A percentile compares a stretch with the other conserved stretches of the same genome.
phyloP scores from a whole-genome alignment of 1,284 basidiomycete species.

The Ganoderma lucidum region DNA sequence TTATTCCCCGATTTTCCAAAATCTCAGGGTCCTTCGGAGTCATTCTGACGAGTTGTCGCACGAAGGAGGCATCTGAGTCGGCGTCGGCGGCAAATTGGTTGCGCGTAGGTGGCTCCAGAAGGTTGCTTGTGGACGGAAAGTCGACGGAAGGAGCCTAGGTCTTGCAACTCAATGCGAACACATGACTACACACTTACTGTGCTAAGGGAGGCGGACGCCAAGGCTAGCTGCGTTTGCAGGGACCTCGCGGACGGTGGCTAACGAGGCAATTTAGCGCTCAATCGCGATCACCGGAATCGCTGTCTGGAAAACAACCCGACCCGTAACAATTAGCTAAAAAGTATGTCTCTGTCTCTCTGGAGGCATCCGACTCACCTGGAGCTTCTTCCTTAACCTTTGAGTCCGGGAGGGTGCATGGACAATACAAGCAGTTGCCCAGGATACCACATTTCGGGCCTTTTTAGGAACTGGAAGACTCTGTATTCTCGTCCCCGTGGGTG shows the following conservation, averaged over 20 bases:
- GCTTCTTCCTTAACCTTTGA: neutral
- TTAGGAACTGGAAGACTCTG: neutral
- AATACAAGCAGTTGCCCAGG: neutral
- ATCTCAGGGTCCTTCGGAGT: conserved; percentile 1
- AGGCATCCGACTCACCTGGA: neutral
- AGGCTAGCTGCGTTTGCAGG: neutral
- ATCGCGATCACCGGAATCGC: conserved; percentile 1
- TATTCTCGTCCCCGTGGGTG: neutral
- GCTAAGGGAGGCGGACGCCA: neutral
- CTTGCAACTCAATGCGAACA: neutral
- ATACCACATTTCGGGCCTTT: neutral
- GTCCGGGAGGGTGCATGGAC: neutral
- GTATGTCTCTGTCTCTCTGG: too few species aligned
- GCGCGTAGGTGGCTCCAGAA: neutral
- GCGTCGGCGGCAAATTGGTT: conserved; percentile 3
- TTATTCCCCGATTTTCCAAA: too few species aligned
- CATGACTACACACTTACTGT: neutral
- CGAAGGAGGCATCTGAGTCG: neutral
- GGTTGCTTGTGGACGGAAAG: neutral
- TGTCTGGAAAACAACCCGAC: neutral
- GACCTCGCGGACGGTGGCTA: conserved; percentile 1
- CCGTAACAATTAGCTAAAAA: neutral
- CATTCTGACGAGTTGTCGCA: neutral
- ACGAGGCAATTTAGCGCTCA: neutral
- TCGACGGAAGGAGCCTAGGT: neutral